Evolutionary conservation across 306 rosid genomes (phyloP).

Genomic region (Trifolium pratense): DNA sequence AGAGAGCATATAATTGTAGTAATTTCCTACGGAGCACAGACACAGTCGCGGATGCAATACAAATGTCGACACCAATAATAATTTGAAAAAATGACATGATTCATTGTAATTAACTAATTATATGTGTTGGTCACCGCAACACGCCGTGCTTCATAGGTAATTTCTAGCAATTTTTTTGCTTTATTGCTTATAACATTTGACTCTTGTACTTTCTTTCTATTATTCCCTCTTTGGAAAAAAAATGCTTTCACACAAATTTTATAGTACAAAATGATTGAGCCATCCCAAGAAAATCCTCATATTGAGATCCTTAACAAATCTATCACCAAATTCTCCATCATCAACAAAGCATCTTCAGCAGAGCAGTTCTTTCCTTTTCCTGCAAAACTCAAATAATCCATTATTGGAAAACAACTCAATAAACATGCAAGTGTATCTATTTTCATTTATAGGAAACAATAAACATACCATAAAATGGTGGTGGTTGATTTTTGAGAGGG

Average conservation of each 20-base stretch:
- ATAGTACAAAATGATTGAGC: neutral
- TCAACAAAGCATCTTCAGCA: slow-evolving; percentile 44
- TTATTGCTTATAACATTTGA: neutral
- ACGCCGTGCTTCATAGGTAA: too few relatives aligned
- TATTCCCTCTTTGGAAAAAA: neutral
- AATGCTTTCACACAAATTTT: slow-evolving; percentile 15
- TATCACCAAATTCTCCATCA: slow-evolving; percentile 62
- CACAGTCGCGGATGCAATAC: too few relatives aligned
- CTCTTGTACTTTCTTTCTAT: neutral
- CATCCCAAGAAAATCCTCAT: slow-evolving; percentile 30
- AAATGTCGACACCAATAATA: too few relatives aligned
- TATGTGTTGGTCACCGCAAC: too few relatives aligned
- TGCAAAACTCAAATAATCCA: slow-evolving; percentile 34
- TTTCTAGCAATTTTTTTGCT: too few relatives aligned
- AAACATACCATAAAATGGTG: slow-evolving; percentile 46
- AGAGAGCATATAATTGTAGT: too few relatives aligned
- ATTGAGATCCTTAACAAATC: slow-evolving; percentile 65
- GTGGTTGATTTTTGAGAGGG: slow-evolving; percentile 29
- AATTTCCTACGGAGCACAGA: too few relatives aligned
- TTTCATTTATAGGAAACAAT: neutral
- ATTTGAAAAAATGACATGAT: too few relatives aligned
- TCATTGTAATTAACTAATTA: too few relatives aligned
- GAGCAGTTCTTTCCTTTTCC: slow-evolving; percentile 43
- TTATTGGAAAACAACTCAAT: too few relatives aligned
- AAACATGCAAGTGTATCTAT: too few relatives aligned